Percentiles rank a stretch among this genome's conserved stretches.
Conservation (phyloP, 1,139 yeast species). For the Scheffersomyces cryptocercus region DNA sequence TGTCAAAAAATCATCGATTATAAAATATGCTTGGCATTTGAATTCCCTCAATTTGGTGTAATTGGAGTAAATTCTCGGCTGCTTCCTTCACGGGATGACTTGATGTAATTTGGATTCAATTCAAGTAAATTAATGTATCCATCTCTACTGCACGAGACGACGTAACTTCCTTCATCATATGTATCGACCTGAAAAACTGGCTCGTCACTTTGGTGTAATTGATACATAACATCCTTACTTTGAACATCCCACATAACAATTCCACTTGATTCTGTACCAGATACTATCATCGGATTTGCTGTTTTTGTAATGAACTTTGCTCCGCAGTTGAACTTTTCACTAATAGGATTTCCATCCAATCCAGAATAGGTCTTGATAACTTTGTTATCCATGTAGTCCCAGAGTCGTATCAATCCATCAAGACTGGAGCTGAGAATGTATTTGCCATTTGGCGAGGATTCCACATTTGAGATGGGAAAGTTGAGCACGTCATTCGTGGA, state of each 20-base stretch:
- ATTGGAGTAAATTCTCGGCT: constrained; percentile 4
- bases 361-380: constrained; percentile 75
- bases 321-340: constrained; percentile 50
- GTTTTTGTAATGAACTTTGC: constrained; percentile 44
- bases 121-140: constrained; percentile 28
- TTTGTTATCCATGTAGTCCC: constrained; percentile 80
- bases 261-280: constrained; percentile 67
- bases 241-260: constrained; percentile 78
- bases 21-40: too few species aligned
- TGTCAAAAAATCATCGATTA: too few species aligned
- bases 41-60: not conserved
- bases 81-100: not conserved
- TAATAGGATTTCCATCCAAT: constrained; percentile 28
- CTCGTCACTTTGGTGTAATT: constrained; percentile 25
- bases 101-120: constrained; percentile 13
- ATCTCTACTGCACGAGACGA: constrained; percentile 40
- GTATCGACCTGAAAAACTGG: constrained; percentile 55
- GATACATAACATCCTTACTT: constrained; percentile 51
- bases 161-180: constrained; percentile 30
- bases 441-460: constrained; percentile 80
- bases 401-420: constrained; percentile 74
- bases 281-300: constrained; percentile 46
- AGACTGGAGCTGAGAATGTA: constrained; percentile 76
- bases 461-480: constrained; percentile 72
- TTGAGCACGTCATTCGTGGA: constrained; percentile 49